phyloP scores from a whole-genome alignment of 441 rosid genomes.

The Eruca vesicaria region DNA sequence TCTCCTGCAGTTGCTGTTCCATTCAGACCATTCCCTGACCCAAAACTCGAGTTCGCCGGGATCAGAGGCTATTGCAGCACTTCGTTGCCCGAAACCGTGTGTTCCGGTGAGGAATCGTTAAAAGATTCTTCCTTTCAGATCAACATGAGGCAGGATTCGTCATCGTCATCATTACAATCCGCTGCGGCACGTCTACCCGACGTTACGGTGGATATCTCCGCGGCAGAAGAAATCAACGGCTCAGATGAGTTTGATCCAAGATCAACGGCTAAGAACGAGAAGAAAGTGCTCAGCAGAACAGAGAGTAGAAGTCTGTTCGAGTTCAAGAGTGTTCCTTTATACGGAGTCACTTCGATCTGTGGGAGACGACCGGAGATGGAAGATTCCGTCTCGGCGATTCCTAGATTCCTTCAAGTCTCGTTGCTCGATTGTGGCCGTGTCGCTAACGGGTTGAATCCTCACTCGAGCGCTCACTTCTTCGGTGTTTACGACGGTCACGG shows the following conservation, averaged over 20 bases:
- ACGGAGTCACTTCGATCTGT: slow-evolving; percentile 56
- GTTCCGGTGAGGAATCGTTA: slow-evolving; percentile 16
- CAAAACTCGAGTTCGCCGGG: slow-evolving; percentile 32
- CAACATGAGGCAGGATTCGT: slow-evolving; percentile 2
- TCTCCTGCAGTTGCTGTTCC: slow-evolving; percentile 42
- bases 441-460: slow-evolving; percentile 32
- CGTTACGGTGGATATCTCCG: slow-evolving; percentile 12
- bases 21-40: slow-evolving; percentile 24
- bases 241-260: slow-evolving; percentile 28
- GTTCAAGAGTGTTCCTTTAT: slow-evolving; percentile 45
- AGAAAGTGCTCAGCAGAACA: slow-evolving; percentile 35
- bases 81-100: slow-evolving; percentile 6
- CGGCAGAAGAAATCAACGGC: slow-evolving; percentile 20
- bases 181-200: slow-evolving; percentile 19
- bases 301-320: slow-evolving; percentile 39
- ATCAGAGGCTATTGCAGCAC: slow-evolving; percentile 23
- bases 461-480: slow-evolving; percentile 50
- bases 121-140: slow-evolving; percentile 22
- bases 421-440: slow-evolving; percentile 28
- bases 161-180: slow-evolving; percentile 11
- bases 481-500: slow-evolving; percentile 73
- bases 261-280: slow-evolving; percentile 28
- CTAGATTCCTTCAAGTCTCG: slow-evolving; percentile 45
- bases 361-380: slow-evolving; percentile 73
- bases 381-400: slow-evolving; percentile 48